These are phyloP conservation scores for Starmerella tilneyi DNA, from an alignment of 805 yeast genomes.

Conservation along the genomic window DNA sequence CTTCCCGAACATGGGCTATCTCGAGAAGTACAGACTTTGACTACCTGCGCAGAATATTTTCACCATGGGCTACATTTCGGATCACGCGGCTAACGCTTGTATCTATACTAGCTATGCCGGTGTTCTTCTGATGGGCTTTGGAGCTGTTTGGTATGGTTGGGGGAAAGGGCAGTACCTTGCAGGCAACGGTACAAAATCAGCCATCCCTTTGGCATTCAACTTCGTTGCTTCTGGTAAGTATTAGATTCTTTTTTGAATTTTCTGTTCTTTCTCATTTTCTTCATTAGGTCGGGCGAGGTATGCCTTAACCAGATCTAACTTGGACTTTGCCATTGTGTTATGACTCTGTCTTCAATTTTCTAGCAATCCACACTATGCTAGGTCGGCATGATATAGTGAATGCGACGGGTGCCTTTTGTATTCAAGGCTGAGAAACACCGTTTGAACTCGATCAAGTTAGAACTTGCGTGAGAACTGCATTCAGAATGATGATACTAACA, in stretches of 20 bases:
- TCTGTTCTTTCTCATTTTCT: conserved; percentile 1
- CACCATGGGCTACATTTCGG: conserved; percentile 39
- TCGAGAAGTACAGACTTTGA: too few relatives aligned
- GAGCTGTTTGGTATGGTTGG: conserved; percentile 49
- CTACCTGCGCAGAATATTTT: too few relatives aligned
- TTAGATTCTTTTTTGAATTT: neutral
- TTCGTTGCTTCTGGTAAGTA: conserved; percentile 72
- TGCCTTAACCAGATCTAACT: too few relatives aligned
- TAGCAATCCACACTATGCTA: neutral
- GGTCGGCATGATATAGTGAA: conserved; percentile 5
- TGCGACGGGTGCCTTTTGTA: conserved; percentile 21
- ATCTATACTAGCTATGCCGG: conserved; percentile 51
- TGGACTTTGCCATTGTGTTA: too few relatives aligned
- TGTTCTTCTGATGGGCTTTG: conserved; percentile 45
- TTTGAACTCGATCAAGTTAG: conserved; percentile 69
- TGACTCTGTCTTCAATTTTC: neutral
- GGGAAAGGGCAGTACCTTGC: conserved; percentile 52
- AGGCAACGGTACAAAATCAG: conserved; percentile 70
- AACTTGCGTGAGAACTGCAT: conserved; percentile 67
- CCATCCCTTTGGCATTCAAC: conserved; percentile 72
- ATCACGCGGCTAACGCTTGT: conserved; percentile 52
- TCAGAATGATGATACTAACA: conserved; percentile 22
- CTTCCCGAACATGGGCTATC: too few relatives aligned
- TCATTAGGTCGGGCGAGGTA: neutral
- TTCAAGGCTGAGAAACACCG: conserved; percentile 72